Evolutionary conservation across 1,284 basidiomycete genomes (phyloP).

Genomic region (Microbotryum violaceum): DNA sequence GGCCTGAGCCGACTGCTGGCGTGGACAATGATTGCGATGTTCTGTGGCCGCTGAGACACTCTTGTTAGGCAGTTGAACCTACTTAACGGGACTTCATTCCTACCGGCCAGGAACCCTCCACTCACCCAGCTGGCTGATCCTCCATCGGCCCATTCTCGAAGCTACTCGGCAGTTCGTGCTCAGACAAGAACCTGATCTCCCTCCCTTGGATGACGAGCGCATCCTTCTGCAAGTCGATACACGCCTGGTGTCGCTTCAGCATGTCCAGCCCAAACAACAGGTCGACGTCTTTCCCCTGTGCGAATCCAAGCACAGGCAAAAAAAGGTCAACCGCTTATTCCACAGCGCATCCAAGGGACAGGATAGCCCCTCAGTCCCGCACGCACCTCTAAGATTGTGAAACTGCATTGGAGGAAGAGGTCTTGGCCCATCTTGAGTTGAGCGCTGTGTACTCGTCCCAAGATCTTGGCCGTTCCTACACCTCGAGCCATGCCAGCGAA

Average conservation of each 20-base stretch:
- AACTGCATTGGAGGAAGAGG: constrained; percentile 77
- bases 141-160: constrained; percentile 9
- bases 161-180: constrained; percentile 81
- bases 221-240: constrained; percentile 82
- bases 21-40: constrained; percentile 13
- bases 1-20: constrained; percentile 22
- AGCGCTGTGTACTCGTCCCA: constrained; percentile 87
- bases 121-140: constrained; percentile 38
- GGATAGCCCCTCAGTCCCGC: neutral
- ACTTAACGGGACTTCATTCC: too few relatives aligned
- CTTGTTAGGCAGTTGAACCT: neutral
- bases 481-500: constrained; percentile 89
- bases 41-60: neutral
- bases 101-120: constrained; percentile 1
- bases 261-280: constrained; percentile 94
- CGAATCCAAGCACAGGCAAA: neutral
- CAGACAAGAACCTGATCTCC: constrained; percentile 78
- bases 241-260: constrained; percentile 94
- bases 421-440: constrained; percentile 76
- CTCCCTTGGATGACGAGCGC: constrained; percentile 79
- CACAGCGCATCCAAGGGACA: neutral
- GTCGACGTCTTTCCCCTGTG: constrained; percentile 77
- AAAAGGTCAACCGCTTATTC: neutral
- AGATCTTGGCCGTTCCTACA: constrained; percentile 88
- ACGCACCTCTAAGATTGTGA: constrained; percentile 85